Conservation (phyloP, 148 eudicot species). For the Suaeda aralocaspica region DNA sequence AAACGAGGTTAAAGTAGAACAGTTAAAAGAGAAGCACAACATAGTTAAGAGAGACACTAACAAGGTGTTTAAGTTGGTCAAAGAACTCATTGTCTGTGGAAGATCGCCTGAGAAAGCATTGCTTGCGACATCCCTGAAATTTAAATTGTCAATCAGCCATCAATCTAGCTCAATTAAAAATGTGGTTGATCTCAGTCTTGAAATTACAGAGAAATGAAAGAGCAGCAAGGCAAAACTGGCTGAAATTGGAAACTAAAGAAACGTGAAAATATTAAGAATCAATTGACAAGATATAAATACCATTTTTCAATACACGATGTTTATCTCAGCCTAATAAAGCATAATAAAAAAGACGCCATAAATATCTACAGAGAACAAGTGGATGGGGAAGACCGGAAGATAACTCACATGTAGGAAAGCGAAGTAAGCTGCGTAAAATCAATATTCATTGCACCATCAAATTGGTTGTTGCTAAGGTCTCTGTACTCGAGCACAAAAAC, state of each 20-base stretch:
- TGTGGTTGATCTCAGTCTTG: neutral
- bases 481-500: constrained; percentile 32
- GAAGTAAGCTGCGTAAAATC: constrained; percentile 53
- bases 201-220: neutral
- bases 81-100: constrained; percentile 53
- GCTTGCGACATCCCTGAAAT: constrained; percentile 70
- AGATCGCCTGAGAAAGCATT: constrained; percentile 72
- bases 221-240: neutral
- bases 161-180: neutral
- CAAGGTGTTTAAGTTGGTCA: constrained; percentile 64
- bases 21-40: neutral
- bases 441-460: constrained; percentile 54
- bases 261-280: neutral
- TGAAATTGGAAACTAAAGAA: neutral
- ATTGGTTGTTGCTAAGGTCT: constrained; percentile 78
- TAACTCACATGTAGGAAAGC: constrained; percentile 67
- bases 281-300: neutral
- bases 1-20: too few relatives aligned
- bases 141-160: constrained; percentile 1
- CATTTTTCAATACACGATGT: neutral
- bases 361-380: neutral
- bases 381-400: constrained; percentile 14
- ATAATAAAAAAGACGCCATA: constrained; percentile 4
- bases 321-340: neutral
- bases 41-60: constrained; percentile 31